Evolutionary conservation across 495 filamentous ascomycete species (phyloP), one percentile per base, ranked within the genome.

Genomic region (Tetracladium marchalianum): DNA sequence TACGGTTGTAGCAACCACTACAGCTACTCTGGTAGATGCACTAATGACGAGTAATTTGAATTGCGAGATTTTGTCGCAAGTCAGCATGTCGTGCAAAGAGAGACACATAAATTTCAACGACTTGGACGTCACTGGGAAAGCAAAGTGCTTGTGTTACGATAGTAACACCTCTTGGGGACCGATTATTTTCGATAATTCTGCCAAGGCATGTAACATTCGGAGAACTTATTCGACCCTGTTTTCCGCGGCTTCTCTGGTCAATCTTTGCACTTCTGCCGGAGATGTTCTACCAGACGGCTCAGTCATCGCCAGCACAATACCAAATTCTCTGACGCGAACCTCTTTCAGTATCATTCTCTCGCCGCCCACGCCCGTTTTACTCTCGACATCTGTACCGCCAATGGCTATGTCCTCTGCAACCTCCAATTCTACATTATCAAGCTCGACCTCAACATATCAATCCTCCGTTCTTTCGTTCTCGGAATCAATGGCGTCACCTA

Each of bases 141-240:
- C 48, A 6, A 35, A 24, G 9, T 50, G 48, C 35, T 31, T 50
- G 7, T 50, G 48, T 27, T 50, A 24, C 15, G 27, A 41, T 17
- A 49, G 39, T 13, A 18, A 27, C 5, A 44, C 22, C n/a, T 11
- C 24, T 6, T 53, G 50, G 50, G 12, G 31, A 9, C 50, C 50
- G 10, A 47, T 22, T 11, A 27, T 39, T 4, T 53, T 47, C 32
- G 50, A 53, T 24, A 43, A 42, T 19, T 39, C 44, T 6, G 31
- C 42, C 4, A 19, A 15, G 3, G 40, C 40, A 7, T 53, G 50
- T 32, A 17, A 11, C 27, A 43, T 35, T 9, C 0, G 3, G 5
- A 43, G 39, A 1, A 34, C 50, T 0, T 18, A 4, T n/a, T 19
- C 38, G 0, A 35, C 5, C n/a, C 40, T 31, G 8, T 53, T 44